Conservation (phyloP, 331 rosid species). For the Acacia pycnantha region DNA sequence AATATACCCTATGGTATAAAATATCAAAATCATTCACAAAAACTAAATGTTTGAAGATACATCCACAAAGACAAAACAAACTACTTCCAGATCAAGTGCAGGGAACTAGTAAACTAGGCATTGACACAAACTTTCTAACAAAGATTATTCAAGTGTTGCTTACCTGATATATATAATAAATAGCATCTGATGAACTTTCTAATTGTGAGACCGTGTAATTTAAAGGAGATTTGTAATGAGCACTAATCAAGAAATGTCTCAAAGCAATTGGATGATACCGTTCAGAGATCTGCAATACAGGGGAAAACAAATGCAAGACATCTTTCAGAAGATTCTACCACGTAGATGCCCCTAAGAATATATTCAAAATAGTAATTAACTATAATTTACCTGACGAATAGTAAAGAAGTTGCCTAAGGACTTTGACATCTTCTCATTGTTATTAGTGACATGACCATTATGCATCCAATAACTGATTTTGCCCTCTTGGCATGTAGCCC, state of each 20-base stretch:
- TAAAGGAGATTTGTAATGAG: constrained; percentile 90
- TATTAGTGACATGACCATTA: constrained; percentile 94
- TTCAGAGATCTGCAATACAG: constrained; percentile 60
- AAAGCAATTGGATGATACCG: constrained; percentile 80
- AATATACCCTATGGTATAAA: too few relatives aligned
- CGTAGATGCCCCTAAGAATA: constrained; percentile 18
- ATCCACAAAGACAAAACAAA: background rate
- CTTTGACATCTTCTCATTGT: constrained; percentile 92
- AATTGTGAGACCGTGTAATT: constrained; percentile 78
- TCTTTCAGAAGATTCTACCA: constrained; percentile 22
- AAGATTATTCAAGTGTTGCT: constrained; percentile 18
- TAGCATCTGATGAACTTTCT: constrained; percentile 80
- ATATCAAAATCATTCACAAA: too few relatives aligned
- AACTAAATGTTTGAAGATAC: too few relatives aligned
- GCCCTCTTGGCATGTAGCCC: constrained; percentile 80
- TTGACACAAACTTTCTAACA: background rate
- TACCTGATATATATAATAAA: constrained; percentile 88
- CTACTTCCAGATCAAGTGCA: background rate
- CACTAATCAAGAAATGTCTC: constrained; percentile 81
- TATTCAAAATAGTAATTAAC: background rate
- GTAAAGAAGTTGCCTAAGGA: constrained; percentile 95
- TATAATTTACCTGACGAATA: constrained; percentile 69
- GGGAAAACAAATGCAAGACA: constrained; percentile 3
- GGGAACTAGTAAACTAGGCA: background rate
- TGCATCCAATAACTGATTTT: constrained; percentile 83